Evolutionary conservation across 2,329 filamentous ascomycete genomes (phyloP), one percentile per base, ranked within the genome.

Genomic region (Sclerotinia spermophila): DNA sequence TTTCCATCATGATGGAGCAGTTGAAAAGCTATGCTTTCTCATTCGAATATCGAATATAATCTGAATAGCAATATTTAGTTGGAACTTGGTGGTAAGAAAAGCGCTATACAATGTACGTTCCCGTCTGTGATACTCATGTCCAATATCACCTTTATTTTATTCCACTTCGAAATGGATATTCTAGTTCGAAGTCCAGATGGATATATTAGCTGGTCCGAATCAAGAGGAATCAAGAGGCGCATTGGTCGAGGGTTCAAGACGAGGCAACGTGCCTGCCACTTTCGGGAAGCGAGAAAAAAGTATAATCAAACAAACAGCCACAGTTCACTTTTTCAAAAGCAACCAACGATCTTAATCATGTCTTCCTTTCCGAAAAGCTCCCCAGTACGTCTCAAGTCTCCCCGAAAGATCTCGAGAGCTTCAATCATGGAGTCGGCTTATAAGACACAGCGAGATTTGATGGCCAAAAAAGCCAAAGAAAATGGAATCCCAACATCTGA

Each of bases 391-490:
- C 40, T 30, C 27, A 33, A 53, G 48, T 27, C 48, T 53, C 48
- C 33, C 15, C 53, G 3, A 30, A 10, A 8, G 0, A 24, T 40
- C 40, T 15, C 33, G 19, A 8, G 35, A 24, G 15, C 58, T 42
- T 42, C 53, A 33, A 53, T 30, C 6, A 69, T 65, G 48, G 44
- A 42, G 13, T 45, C 48, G 24, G 17, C 45, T 45, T 69, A 70
- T 19, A 35, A 40, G 6, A 66, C 70, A 15, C 42, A 70, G 30
- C 51, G 70, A 27, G 11, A 66, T 27, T 42, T 60, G 17, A 71
- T 70, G 42, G 40, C 42, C 30, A n/a, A 11, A 40, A 71, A 65
- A 44, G 70, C 70, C 17, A n/a, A 61, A 24, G 68, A 71, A 62
- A 71, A 60, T 15, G 67, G 67, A 5, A 55, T 70, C 56, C 19